Evolutionary conservation across 2,329 filamentous ascomycete genomes (phyloP), one percentile per base, ranked within the genome.

Genomic region (Alternaria gansuensis): DNA sequence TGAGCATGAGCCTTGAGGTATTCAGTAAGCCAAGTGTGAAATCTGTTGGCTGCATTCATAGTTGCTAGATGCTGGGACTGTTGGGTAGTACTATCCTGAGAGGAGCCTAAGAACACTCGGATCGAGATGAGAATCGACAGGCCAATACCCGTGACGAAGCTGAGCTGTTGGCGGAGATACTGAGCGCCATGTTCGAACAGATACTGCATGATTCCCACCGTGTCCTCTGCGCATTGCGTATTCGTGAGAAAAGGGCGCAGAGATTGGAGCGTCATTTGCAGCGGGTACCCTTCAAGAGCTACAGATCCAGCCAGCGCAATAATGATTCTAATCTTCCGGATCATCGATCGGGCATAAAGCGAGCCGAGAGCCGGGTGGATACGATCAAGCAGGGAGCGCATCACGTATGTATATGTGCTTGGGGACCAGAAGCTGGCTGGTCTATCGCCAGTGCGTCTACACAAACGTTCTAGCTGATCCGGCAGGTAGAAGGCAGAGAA

Each of bases 221-320:
- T 89, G 79, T 99, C 95, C 71, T 97, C 92, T 9, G 93, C 91
- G 76, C 94, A 98, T 71, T 96, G 90, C 0, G 89, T 84, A 66
- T 98, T 90, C 1, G 89, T 89, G 5, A 98, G 81, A 65, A 93
- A 96, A 0, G 88, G 87, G 9, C 90, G 85, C 21, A 97, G 82
- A 1, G 90, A 89, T 69, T 93, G 91, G 2, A 99, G 82, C 0
- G 96, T 83, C 91, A 97, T 95, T 75, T 99, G 92, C 13, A 97
- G 77, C 10, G 92, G 91, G 72, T 98, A 98, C 0, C 90, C 90
- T 39, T 87, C 81, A 24, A 90, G 82, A n/a, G 90, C 91, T 50
- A 88, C 83, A 0, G 86, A 75, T 0, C 92, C 93, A 26, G 92
- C 90, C 44, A 98, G 80, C 59, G 88, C 90, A 26, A 98, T 84